Evolutionary conservation across 371 early-diverging fungal species (phyloP).

Genomic region (Mucor lusitanicus): DNA sequence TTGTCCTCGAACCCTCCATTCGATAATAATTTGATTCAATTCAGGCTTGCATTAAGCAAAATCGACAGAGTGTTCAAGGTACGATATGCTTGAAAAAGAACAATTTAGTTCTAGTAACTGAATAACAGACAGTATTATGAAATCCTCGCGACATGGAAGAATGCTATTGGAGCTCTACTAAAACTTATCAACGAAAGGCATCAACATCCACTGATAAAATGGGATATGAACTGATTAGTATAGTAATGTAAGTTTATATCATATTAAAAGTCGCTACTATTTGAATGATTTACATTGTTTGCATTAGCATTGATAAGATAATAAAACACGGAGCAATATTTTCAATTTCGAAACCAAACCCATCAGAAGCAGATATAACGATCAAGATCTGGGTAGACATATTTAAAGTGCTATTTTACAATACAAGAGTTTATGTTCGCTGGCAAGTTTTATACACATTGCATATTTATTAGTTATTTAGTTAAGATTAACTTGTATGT

Average conservation of each 20-base stretch:
- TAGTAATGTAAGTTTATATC: constrained; percentile 16
- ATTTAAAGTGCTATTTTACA: not conserved
- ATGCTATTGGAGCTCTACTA: too few species aligned
- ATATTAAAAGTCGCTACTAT: constrained; percentile 12
- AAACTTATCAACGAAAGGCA: not conserved
- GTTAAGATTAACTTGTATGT: constrained; percentile 5
- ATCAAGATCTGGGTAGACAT: constrained; percentile 4
- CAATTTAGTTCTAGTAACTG: too few species aligned
- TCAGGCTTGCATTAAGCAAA: too few species aligned
- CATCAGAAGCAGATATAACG: constrained; percentile 11
- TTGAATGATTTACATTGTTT: constrained; percentile 5
- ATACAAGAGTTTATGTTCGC: not conserved
- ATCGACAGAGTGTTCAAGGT: too few species aligned
- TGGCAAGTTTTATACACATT: constrained; percentile 4
- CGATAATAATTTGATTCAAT: too few species aligned
- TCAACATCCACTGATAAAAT: constrained; percentile 6
- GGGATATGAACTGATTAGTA: constrained; percentile 8
- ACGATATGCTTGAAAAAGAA: too few species aligned
- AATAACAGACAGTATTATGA: too few species aligned
- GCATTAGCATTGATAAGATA: constrained; percentile 10
- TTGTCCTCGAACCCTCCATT: too few species aligned
- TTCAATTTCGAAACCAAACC: constrained; percentile 2
- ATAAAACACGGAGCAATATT: constrained; percentile 7
- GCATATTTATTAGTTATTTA: constrained; percentile 5
- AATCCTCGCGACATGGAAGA: too few species aligned